Base-by-base conservation (phyloP, 2,329 filamentous ascomycete genomes). In the Hortaea sp. region DNA sequence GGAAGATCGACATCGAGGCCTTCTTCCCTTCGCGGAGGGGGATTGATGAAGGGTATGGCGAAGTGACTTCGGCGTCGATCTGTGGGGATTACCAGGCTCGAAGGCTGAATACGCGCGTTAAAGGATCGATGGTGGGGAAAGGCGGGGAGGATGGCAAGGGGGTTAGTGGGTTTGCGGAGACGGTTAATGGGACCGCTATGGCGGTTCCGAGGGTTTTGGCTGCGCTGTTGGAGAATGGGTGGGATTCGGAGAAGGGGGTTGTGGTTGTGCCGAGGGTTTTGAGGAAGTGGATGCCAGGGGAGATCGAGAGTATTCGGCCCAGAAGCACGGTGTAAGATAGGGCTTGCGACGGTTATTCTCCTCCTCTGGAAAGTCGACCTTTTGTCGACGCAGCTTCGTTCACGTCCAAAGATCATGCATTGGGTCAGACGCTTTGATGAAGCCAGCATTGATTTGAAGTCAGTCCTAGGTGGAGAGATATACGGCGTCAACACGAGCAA, bases 41-140 rank as follows among this genome's bases (percentile, higher is more conserved):
- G 7, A 9, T n/a, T n/a, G n/a, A n/a, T 35, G 7, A 9, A 9
- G 88, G 87, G 29, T 98, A 89, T 85, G 92, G 92, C 41, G 92
- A 98, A 68, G 82, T 98, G 44, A 94, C 89, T 0, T 90, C 84
- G 39, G 82, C 88, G 0, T 94, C 86, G 52, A 82, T 90, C 57
- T 98, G 92, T 68, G 92, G 87, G 1, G 92, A 98, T 66, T 98
- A 97, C 68, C 92, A 98, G 71, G 84, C 78, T 28, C 76, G 92
- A 29, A 77, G 92, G 11, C 72, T 98, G 32, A 82, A 79, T 29
- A 95, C 92, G 10, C 77, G 84, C 37, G 71, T 86, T 40, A 80
- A 82, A 51, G 68, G 67, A 37, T 50, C 43, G 35, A 44, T 56
- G 5, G 65, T 63, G 50, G 69, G 70, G 5, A 20, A 20, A 20